Percentiles rank a stretch among this genome's conserved stretches.
Conservation (phyloP, 139 green algal species). For the Tetraselmis chui region DNA sequence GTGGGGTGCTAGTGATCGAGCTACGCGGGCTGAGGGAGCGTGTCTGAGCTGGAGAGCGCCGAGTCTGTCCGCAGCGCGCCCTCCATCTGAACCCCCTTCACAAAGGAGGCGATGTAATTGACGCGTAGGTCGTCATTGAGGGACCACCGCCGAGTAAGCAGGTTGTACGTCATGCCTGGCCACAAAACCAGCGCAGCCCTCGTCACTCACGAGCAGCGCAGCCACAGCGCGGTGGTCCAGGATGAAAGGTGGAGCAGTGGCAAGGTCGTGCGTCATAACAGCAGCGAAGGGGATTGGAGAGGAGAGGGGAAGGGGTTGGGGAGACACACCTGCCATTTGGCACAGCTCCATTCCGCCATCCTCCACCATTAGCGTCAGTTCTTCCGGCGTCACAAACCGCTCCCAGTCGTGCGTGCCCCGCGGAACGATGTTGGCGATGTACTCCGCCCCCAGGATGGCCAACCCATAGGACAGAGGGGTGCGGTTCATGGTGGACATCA, state of each 20-base stretch:
- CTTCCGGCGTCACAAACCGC: constrained; percentile 78
- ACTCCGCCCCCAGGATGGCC: constrained; percentile 81
- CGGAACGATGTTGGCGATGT: constrained; percentile 57
- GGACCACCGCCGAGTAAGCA: constrained; percentile 33
- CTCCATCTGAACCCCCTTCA: constrained; percentile 9
- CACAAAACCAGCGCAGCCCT: constrained; percentile 29
- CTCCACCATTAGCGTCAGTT: constrained; percentile 2
- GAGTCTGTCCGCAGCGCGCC: too few relatives aligned
- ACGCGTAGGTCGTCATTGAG: constrained; percentile 48
- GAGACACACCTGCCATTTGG: background rate
- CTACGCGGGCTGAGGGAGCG: too few relatives aligned
- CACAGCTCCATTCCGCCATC: background rate
- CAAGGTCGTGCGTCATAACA: too few relatives aligned
- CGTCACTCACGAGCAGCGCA: too few relatives aligned
- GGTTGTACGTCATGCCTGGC: constrained; percentile 57
- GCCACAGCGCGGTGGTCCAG: background rate
- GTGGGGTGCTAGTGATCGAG: too few relatives aligned
- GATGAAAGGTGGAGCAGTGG: too few relatives aligned
- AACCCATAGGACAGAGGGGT: constrained; percentile 66
- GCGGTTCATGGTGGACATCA: constrained; percentile 85
- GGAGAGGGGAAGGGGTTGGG: too few relatives aligned
- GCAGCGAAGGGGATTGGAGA: too few relatives aligned
- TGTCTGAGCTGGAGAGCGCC: too few relatives aligned
- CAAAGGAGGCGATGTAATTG: constrained; percentile 73
- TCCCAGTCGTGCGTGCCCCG: constrained; percentile 77